phyloP scores from a whole-genome alignment of 1,139 yeast genomes.

The Kodamaea sp. region DNA sequence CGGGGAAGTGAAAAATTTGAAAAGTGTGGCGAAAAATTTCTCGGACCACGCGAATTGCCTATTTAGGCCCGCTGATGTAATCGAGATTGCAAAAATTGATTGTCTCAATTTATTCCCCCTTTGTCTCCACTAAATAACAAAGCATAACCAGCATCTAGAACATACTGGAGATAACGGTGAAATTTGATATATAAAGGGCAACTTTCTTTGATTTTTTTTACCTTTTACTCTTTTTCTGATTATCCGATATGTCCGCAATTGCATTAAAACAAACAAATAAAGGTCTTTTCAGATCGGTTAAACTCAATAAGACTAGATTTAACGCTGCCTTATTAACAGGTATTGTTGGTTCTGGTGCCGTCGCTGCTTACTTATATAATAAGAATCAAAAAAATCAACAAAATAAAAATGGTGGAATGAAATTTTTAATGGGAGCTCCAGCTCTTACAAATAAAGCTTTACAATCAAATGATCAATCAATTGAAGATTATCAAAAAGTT shows the following conservation, averaged over 20 bases:
- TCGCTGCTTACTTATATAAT: constrained; percentile 18
- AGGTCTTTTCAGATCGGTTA: constrained; percentile 8
- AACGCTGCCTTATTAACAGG: constrained; percentile 16
- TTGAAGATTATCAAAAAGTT: constrained; percentile 66
- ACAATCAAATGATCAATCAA: constrained; percentile 25
- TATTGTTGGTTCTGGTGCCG: constrained; percentile 22
- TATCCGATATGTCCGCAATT: constrained; percentile 16
- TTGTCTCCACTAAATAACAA: too few relatives aligned
- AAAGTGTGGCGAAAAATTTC: too few relatives aligned
- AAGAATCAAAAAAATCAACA: constrained; percentile 8
- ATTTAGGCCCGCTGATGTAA: too few relatives aligned
- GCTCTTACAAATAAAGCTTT: constrained; percentile 22
- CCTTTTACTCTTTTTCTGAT: too few relatives aligned
- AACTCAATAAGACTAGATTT: constrained; percentile 6
- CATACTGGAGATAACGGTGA: too few relatives aligned
- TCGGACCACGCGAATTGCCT: too few relatives aligned
- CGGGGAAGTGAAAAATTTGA: too few relatives aligned
- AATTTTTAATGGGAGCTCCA: constrained; percentile 18
- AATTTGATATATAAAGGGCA: too few relatives aligned
- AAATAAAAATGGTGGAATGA: constrained; percentile 8
- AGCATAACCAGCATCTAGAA: too few relatives aligned
- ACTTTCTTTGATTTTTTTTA: too few relatives aligned
- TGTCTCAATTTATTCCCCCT: too few relatives aligned
- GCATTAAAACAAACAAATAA: constrained; percentile 14
- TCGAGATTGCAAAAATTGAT: too few relatives aligned